Percentiles rank a stretch among this genome's conserved stretches.
phyloP scores from a whole-genome alignment of 352 stramenopile species.

The Pythium phragmiticola region DNA sequence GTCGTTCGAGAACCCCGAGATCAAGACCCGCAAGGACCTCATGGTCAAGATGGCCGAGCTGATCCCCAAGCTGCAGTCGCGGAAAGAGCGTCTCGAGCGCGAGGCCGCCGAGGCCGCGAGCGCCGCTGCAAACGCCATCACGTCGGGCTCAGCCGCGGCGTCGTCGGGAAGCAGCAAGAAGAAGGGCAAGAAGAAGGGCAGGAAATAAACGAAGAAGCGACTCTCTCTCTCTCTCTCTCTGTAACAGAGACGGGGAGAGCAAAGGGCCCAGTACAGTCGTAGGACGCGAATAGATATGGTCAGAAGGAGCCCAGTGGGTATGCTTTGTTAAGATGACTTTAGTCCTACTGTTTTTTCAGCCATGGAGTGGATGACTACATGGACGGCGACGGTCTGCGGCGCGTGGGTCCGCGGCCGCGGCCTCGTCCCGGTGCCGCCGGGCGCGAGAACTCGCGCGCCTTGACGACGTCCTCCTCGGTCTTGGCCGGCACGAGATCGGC shows the following conservation, averaged over 20 bases:
- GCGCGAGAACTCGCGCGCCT: slow-evolving; percentile 71
- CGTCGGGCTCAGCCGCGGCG: slow-evolving; percentile 27
- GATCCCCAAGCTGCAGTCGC: slow-evolving; percentile 81
- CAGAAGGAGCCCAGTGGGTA: neutral
- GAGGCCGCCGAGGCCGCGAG: slow-evolving; percentile 58
- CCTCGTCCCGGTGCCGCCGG: slow-evolving; percentile 66
- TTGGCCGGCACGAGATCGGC: slow-evolving; percentile 51
- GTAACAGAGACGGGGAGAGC: no score
- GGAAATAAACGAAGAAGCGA: slow-evolving; percentile 49
- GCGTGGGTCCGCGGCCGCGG: slow-evolving; percentile 46
- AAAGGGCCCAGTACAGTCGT: neutral
- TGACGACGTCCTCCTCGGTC: slow-evolving; percentile 57
- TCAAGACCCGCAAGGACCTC: slow-evolving; percentile 65
- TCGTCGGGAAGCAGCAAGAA: slow-evolving; percentile 65
- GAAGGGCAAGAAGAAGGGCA: slow-evolving; percentile 84
- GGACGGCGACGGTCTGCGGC: slow-evolving; percentile 31
- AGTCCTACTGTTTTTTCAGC: neutral
- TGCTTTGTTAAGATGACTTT: neutral
- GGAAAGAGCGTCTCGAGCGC: slow-evolving; percentile 72
- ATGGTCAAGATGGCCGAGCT: slow-evolving; percentile 89
- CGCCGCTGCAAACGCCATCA: slow-evolving; percentile 14
- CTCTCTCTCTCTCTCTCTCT: neutral
- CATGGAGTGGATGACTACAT: neutral
- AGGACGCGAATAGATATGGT: neutral
- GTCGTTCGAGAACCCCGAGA: slow-evolving; percentile 60